Evolutionary conservation across 2,329 filamentous ascomycete genomes (phyloP).

Genomic region (Alternaria arborescens): DNA sequence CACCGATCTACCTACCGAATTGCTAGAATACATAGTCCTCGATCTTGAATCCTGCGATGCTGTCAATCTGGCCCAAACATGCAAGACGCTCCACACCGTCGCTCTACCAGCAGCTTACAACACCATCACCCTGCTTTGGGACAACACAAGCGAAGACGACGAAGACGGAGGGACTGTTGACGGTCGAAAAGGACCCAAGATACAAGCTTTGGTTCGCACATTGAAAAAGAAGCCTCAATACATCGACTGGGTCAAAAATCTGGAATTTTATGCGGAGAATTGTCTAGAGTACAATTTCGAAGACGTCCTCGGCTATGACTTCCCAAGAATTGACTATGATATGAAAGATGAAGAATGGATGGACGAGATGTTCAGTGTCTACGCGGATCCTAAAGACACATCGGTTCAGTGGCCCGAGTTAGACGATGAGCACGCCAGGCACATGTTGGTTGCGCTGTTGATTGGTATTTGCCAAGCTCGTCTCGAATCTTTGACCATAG

Average conservation of each 20-base stretch:
- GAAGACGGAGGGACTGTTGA: not conserved
- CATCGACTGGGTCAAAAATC: not conserved
- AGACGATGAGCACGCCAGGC: not conserved
- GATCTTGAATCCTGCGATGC: not conserved
- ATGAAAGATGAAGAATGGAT: not conserved
- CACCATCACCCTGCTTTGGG: not conserved
- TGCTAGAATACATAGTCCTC: slow-evolving; percentile 5
- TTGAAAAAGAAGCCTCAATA: not conserved
- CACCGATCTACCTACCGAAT: not conserved
- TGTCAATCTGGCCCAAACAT: slow-evolving; percentile 1
- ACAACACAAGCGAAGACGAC: not conserved
- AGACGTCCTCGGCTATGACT: not conserved
- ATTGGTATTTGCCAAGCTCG: not conserved
- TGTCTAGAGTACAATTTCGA: not conserved
- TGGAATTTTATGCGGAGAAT: not conserved
- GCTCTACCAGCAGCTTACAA: slow-evolving; percentile 1
- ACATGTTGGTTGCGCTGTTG: not conserved
- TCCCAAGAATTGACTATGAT: not conserved
- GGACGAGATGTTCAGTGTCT: not conserved
- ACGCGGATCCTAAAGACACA: not conserved
- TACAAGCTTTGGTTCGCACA: not conserved
- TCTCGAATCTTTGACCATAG: not conserved
- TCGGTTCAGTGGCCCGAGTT: not conserved
- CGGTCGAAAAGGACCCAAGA: not conserved
- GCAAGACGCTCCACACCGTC: slow-evolving; percentile 1